Percentiles rank a stretch among this genome's conserved stretches.
Evolutionary conservation across 2,329 filamentous ascomycete genomes (phyloP).

Genomic region (Colletotrichum orbiculare): DNA sequence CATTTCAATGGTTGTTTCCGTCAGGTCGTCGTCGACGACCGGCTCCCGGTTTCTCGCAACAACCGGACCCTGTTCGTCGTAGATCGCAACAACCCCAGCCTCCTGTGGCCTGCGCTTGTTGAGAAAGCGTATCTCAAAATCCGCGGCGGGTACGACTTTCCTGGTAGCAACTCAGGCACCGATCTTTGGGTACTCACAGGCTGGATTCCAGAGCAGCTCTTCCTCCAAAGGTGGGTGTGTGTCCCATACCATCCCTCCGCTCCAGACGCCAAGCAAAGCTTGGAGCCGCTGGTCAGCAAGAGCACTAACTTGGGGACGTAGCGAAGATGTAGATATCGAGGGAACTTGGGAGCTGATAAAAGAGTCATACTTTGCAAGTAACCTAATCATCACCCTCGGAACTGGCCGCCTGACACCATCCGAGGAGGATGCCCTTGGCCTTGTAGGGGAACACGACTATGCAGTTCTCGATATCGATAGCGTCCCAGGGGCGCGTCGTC

Average conservation of each 20-base stretch:
- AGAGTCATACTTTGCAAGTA: constrained; percentile 78
- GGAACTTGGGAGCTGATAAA: constrained; percentile 83
- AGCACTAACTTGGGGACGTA: constrained; percentile 43
- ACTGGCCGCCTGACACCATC: constrained; percentile 83
- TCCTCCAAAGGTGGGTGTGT: constrained; percentile 75
- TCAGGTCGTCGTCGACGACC: constrained; percentile 88
- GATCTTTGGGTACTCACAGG: constrained; percentile 93
- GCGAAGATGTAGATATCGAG: constrained; percentile 81
- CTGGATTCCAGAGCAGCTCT: constrained; percentile 97
- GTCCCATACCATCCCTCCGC: neutral
- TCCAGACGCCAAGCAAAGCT: no score
- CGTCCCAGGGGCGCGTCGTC: constrained; percentile 67
- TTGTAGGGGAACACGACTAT: constrained; percentile 94
- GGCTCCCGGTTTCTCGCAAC: constrained; percentile 81
- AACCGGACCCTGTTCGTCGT: constrained; percentile 85
- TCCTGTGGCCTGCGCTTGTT: constrained; percentile 91
- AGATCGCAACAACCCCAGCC: constrained; percentile 81
- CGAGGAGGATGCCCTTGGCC: constrained; percentile 83
- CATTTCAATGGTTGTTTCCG: constrained; percentile 96
- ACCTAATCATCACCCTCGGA: constrained; percentile 89
- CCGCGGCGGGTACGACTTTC: constrained; percentile 95
- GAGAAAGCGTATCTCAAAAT: constrained; percentile 98
- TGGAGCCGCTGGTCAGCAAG: neutral
- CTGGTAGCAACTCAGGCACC: constrained; percentile 95
- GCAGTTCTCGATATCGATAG: constrained; percentile 84